Conservation (phyloP, 1,284 basidiomycete genomes). For the Cryptococcus sp. region DNA sequence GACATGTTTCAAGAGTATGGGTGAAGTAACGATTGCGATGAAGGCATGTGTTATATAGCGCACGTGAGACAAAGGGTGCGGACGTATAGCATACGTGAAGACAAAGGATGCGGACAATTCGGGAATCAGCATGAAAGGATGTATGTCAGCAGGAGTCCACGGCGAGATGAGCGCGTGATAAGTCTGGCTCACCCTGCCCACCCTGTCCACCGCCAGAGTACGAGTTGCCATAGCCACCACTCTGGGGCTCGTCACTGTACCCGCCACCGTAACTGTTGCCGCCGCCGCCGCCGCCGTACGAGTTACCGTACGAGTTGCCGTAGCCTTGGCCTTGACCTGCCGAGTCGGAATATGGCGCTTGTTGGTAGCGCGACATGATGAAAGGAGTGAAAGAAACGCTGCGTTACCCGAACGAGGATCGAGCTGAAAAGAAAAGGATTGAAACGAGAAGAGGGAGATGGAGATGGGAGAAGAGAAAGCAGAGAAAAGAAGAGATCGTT, state of each 20-base stretch:
- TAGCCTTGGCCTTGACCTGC: conserved; percentile 21
- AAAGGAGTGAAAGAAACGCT: conserved; percentile 8
- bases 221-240: conserved; percentile 13
- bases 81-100: neutral
- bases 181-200: conserved; percentile 18
- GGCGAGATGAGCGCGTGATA: too few species aligned
- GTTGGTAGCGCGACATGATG: conserved; percentile 41
- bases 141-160: too few species aligned
- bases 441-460: conserved; percentile 1
- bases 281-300: conserved; percentile 9
- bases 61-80: too few species aligned
- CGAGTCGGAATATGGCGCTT: conserved; percentile 35
- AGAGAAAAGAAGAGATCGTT: neutral
- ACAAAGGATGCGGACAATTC: too few species aligned
- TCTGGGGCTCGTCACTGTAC: conserved; percentile 34
- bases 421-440: neutral
- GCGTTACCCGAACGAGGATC: neutral
- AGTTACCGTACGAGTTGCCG: conserved; percentile 17
- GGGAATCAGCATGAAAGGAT: too few species aligned
- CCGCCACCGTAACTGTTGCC: conserved; percentile 20
- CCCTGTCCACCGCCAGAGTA: conserved; percentile 14
- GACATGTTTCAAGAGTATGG: too few species aligned
- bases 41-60: too few species aligned
- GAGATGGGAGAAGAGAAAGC: neutral
- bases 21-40: too few species aligned